These are phyloP conservation scores for Aspergillus latus DNA, from an alignment of 2,329 filamentous ascomycete genomes.

Conservation along the genomic window DNA sequence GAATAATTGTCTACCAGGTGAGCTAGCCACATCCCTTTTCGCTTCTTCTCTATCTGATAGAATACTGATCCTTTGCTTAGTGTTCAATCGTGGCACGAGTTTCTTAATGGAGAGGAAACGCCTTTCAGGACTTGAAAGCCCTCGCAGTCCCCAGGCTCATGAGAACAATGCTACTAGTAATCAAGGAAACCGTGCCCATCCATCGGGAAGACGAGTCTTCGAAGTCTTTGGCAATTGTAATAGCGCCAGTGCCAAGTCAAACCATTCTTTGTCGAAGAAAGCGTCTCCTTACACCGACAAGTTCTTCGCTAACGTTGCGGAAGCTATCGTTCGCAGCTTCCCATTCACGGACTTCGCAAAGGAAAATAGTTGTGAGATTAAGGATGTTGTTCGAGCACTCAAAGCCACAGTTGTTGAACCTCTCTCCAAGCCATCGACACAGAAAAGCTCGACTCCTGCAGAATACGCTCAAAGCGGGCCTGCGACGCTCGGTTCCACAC, in stretches of 20 bases:
- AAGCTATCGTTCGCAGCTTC: constrained; percentile 23
- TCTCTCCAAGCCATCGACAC: constrained; percentile 14
- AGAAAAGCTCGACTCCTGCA: not conserved
- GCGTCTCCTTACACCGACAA: constrained; percentile 14
- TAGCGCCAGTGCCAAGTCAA: not conserved
- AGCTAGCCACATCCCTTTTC: not conserved
- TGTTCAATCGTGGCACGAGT: too few species aligned
- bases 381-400: constrained; percentile 23
- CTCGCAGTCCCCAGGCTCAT: not conserved
- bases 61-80: not conserved
- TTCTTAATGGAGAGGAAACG: not conserved
- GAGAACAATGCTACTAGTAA: not conserved
- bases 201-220: not conserved
- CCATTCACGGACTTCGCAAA: constrained; percentile 27
- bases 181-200: not conserved
- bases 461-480: too few species aligned
- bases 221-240: not conserved
- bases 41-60: not conserved
- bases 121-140: not conserved
- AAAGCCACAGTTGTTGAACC: constrained; percentile 23
- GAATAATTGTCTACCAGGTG: not conserved
- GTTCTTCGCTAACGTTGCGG: constrained; percentile 29
- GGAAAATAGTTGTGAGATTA: constrained; percentile 20
- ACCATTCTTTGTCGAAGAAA: not conserved
- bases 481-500: not conserved